These are phyloP conservation scores for Penicillium fuscoglaucum DNA, from an alignment of 2,329 filamentous ascomycete species.

Conservation along the genomic window DNA sequence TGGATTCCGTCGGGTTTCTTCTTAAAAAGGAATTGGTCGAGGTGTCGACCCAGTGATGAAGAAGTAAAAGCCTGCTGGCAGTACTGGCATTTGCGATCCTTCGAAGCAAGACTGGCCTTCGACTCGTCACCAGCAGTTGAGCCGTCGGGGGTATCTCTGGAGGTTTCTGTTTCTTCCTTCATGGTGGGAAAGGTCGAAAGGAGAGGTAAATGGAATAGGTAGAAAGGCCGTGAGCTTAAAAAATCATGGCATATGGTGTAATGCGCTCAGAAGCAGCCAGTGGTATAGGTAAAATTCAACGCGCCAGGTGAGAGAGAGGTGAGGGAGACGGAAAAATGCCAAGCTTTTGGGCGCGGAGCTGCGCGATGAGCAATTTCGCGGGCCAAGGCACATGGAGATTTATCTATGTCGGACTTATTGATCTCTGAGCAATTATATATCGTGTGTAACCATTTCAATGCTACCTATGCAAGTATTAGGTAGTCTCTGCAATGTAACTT, in stretches of 20 bases:
- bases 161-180: conserved; percentile 22
- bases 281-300: neutral
- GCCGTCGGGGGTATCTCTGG: conserved; percentile 38
- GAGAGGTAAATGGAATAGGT: neutral
- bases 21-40: conserved; percentile 90
- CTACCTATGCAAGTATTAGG: neutral
- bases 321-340: conserved; percentile 11
- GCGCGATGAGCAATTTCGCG: neutral
- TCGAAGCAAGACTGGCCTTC: conserved; percentile 56
- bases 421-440: neutral
- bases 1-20: conserved; percentile 94
- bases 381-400: neutral
- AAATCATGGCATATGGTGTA: conserved; percentile 7
- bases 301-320: neutral
- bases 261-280: neutral
- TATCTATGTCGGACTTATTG: neutral
- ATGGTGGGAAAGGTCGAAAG: conserved; percentile 8
- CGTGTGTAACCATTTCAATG: neutral
- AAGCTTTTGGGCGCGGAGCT: conserved; percentile 17
- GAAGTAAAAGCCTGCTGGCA: conserved; percentile 90
- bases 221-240: neutral
- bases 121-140: conserved; percentile 42
- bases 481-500: conserved; percentile 5
- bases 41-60: conserved; percentile 86
- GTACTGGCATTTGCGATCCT: conserved; percentile 87